Evolutionary conservation across 257 asterid species (phyloP), one percentile per base, ranked within the genome.

Genomic region (Nicotiana tomentosiformis): DNA sequence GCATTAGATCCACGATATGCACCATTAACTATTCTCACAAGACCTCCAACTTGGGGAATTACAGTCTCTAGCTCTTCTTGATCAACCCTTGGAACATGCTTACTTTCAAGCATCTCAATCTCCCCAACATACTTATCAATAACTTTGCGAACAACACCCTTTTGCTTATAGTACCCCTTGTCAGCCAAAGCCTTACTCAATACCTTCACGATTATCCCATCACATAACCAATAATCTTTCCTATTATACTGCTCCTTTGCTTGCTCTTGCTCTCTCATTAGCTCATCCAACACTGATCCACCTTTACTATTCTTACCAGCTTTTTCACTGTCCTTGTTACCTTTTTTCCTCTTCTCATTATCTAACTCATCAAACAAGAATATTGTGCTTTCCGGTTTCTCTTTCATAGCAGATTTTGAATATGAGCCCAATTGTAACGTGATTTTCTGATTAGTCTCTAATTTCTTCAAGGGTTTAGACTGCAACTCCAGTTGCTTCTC

Each of bases 1-100:
- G 97, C 98, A 81, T 85, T 87, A 81, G 93, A 91, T 65, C 95
- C 97, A 9, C 96, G 94, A 84, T 94, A 95, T 0, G 97, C 98
- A 86, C 99, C 98, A 57, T 95, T 95, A 66, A 94, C 97, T 49
- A 95, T 89, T 90, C 84, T 93, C 78, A 95, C 96, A 84, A 90
- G 93, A 17, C 97, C 98, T 4, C 99, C 99, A 53, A 93, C 91
- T 89, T 96, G 99, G 7, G 99, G 98, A 81, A 93, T 89, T 86
- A 96, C 99, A 0, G 98, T 96, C 91, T 96, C 98, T 43, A 96
- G 94, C 89, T 96, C 99, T 84, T 85, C 94, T 82, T 96, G 98
- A 90, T 96, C 99, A 82, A 96, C 91, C 83, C 97, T 90, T 89
- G 91, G 67, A 1, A 96, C 89, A 83, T 96, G 98, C 92, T 92